A percentile compares a stretch with the other conserved stretches of the same genome.
These are phyloP conservation scores for Penicillium sp. DNA, from an alignment of 2,329 filamentous ascomycete species.

Conservation along the genomic window DNA sequence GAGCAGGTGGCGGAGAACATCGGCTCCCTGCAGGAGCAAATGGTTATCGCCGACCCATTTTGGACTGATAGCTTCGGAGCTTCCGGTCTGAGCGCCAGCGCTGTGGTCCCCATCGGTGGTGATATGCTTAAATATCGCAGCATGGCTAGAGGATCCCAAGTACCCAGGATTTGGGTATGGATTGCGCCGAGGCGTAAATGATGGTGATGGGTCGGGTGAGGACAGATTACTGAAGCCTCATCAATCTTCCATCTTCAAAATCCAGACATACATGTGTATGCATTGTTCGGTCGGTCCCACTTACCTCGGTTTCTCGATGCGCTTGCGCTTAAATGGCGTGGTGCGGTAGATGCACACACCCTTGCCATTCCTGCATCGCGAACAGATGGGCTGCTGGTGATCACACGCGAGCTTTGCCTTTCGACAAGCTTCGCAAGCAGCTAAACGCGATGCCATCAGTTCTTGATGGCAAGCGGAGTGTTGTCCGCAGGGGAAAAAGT, in stretches of 20 bases:
- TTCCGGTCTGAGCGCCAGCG: not conserved
- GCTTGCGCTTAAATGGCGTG: constrained; percentile 26
- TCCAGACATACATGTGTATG: not conserved
- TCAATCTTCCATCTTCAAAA: not conserved
- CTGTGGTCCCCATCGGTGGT: constrained; percentile 18
- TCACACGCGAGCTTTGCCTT: constrained; percentile 27
- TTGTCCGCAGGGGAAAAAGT: constrained; percentile 8
- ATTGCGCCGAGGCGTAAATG: constrained; percentile 23
- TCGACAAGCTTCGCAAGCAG: constrained; percentile 27
- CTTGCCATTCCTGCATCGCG: constrained; percentile 17
- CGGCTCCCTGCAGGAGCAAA: constrained; percentile 25
- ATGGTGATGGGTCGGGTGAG: constrained; percentile 20
- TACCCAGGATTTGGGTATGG: constrained; percentile 32
- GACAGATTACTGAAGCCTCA: constrained; percentile 7
- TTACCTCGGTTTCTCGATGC: constrained; percentile 21
- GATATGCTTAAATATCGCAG: constrained; percentile 31
- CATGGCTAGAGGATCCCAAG: constrained; percentile 30
- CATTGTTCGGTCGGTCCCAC: not conserved
- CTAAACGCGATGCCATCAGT: constrained; percentile 22
- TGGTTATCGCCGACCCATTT: constrained; percentile 24
- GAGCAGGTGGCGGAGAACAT: constrained; percentile 24
- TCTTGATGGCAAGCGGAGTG: constrained; percentile 2
- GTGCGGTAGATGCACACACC: constrained; percentile 29
- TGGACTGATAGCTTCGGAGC: constrained; percentile 9
- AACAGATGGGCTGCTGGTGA: constrained; percentile 23